These are phyloP conservation scores for Neltuma alba DNA, from an alignment of 306 rosid genomes.

Conservation along the genomic window DNA sequence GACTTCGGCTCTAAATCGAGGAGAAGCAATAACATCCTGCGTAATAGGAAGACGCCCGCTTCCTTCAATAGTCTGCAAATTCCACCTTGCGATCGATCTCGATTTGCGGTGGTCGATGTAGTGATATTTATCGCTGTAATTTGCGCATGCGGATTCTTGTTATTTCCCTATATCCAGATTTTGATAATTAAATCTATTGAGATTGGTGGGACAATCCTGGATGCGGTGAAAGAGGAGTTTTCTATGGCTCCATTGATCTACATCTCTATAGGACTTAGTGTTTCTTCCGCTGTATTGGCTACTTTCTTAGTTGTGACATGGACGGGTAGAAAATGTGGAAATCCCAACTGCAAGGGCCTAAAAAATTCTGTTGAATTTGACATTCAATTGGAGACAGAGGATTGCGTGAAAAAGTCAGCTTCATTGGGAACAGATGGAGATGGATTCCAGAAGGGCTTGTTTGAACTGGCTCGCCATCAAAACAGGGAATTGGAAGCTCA, in stretches of 20 bases:
- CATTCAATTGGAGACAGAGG: conserved; percentile 94
- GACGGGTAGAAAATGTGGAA: conserved; percentile 73
- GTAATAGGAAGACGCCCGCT: conserved; percentile 52
- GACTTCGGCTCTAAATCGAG: conserved; percentile 53
- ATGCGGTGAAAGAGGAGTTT: conserved; percentile 66
- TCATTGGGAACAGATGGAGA: conserved; percentile 41
- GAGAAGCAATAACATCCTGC: conserved; percentile 30
- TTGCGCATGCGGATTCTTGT: conserved; percentile 61
- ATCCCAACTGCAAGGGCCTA: conserved; percentile 81
- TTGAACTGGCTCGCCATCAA: conserved; percentile 85
- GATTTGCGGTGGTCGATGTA: conserved; percentile 71
- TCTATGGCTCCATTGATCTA: conserved; percentile 69
- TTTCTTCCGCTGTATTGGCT: conserved; percentile 63
- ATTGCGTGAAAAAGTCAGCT: conserved; percentile 78
- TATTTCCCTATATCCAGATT: conserved; percentile 67
- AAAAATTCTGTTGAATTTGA: conserved; percentile 84
- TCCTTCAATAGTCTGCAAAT: conserved; percentile 54
- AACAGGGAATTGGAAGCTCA: conserved; percentile 87
- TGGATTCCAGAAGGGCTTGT: conserved; percentile 73
- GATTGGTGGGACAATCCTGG: conserved; percentile 41
- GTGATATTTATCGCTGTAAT: conserved; percentile 72
- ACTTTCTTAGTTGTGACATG: conserved; percentile 65
- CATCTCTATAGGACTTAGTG: conserved; percentile 62
- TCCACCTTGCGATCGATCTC: conserved; percentile 68
- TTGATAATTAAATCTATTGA: conserved; percentile 40